Evolutionary conservation across 768 basidiomycete species (phyloP).

Genomic region (Lentinula sp.): DNA sequence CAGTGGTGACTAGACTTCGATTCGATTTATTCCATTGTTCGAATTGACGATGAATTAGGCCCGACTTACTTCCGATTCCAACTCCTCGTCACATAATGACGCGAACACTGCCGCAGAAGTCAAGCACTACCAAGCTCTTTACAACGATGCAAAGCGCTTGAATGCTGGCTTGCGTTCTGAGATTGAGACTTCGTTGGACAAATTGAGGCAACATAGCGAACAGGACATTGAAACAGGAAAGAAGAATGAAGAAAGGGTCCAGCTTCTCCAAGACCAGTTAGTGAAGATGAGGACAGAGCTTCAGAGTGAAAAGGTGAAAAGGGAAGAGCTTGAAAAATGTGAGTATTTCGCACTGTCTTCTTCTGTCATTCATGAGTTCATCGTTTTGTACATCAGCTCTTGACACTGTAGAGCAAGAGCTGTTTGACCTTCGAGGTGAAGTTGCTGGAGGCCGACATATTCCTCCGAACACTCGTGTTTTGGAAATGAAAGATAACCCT

Average conservation of each 20-base stretch:
- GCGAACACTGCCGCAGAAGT: neutral
- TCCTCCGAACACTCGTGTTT: conserved; percentile 62
- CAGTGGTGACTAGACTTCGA: neutral
- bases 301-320: neutral
- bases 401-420: conserved; percentile 68
- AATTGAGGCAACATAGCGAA: neutral
- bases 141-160: neutral
- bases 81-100: neutral
- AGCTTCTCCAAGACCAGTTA: neutral
- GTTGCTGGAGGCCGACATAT: conserved; percentile 72
- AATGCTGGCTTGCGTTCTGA: neutral
- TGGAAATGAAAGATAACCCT: conserved; percentile 74
- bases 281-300: neutral
- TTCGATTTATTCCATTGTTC: neutral
- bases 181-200: neutral
- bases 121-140: neutral
- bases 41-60: neutral
- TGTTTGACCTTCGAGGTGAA: conserved; percentile 74
- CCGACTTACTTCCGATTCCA: neutral
- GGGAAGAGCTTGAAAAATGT: conserved; percentile 1
- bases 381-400: conserved; percentile 41
- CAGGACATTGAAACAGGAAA: neutral
- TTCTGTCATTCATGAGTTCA: neutral
- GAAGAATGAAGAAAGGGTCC: neutral
- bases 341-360: neutral